Evolutionary conservation across 768 basidiomycete species (phyloP).

Genomic region (Rubroboletus satanas): DNA sequence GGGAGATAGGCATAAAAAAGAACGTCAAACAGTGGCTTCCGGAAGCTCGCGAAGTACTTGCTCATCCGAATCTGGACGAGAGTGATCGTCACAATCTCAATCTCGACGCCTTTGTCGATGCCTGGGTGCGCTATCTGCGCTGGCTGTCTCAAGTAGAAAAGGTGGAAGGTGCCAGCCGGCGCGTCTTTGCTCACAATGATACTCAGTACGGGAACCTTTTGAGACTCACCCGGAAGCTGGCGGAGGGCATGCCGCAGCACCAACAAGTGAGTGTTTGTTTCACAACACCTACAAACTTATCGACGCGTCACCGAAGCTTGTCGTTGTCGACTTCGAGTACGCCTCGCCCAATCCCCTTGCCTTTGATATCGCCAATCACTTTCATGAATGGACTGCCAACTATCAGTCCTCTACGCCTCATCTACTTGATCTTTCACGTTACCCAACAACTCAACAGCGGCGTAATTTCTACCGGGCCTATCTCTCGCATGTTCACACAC

Average conservation of each 20-base stretch:
- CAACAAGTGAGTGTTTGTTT: slow-evolving; percentile 54
- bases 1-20: slow-evolving; percentile 58
- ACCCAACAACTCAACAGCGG: slow-evolving; percentile 72
- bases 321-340: slow-evolving; percentile 98
- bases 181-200: slow-evolving; percentile 91
- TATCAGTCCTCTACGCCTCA: slow-evolving; percentile 75
- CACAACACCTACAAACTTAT: neutral
- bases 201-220: slow-evolving; percentile 94
- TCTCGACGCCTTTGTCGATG: slow-evolving; percentile 55
- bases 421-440: slow-evolving; percentile 55
- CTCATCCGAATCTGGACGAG: slow-evolving; percentile 48
- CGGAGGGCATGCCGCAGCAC: slow-evolving; percentile 63
- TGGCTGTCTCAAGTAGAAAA: slow-evolving; percentile 67
- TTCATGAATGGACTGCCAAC: slow-evolving; percentile 94
- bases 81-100: slow-evolving; percentile 53
- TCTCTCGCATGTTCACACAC: slow-evolving; percentile 48
- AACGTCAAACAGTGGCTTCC: slow-evolving; percentile 72
- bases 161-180: slow-evolving; percentile 52
- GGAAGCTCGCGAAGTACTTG: slow-evolving; percentile 71
- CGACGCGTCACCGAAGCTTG: slow-evolving; percentile 54
- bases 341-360: slow-evolving; percentile 88
- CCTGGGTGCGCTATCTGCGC: slow-evolving; percentile 64
- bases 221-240: slow-evolving; percentile 50
- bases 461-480: slow-evolving; percentile 85
- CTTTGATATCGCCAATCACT: slow-evolving; percentile 96